These are phyloP conservation scores for Periglandula ipomoeae DNA, from an alignment of 2,329 filamentous ascomycete species.

Conservation along the genomic window DNA sequence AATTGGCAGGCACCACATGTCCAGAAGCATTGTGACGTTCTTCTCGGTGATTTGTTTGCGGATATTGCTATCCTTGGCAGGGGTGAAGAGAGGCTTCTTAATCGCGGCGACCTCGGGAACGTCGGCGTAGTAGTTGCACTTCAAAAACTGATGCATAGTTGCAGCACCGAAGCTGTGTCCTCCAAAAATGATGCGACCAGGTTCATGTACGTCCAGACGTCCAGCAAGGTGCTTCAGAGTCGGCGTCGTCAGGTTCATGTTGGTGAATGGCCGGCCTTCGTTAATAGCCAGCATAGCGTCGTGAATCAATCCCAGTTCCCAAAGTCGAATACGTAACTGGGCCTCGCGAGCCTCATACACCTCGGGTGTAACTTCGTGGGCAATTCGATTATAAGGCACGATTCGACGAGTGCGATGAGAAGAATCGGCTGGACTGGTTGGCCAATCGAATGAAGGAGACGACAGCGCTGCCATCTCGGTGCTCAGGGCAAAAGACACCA, in stretches of 20 bases:
- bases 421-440: slow-evolving; percentile 28
- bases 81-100: slow-evolving; percentile 51
- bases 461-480: slow-evolving; percentile 72
- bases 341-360: slow-evolving; percentile 58
- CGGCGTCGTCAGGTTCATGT: slow-evolving; percentile 41
- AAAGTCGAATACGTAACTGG: slow-evolving; percentile 66
- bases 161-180: slow-evolving; percentile 78
- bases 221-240: slow-evolving; percentile 50
- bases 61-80: slow-evolving; percentile 45
- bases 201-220: slow-evolving; percentile 58
- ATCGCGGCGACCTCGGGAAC: slow-evolving; percentile 35
- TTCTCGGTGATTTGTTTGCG: slow-evolving; percentile 57
- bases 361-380: slow-evolving; percentile 56
- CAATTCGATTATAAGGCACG: slow-evolving; percentile 41
- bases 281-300: slow-evolving; percentile 62
- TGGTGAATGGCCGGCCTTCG: slow-evolving; percentile 36
- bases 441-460: slow-evolving; percentile 62
- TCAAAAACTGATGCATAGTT: slow-evolving; percentile 66
- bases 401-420: slow-evolving; percentile 18
- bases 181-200: slow-evolving; percentile 64
- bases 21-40: slow-evolving; percentile 60
- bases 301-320: slow-evolving; percentile 67
- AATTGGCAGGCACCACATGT: slow-evolving; percentile 73
- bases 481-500: slow-evolving; percentile 72
- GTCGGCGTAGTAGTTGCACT: slow-evolving; percentile 63